Evolutionary conservation across 1,284 basidiomycete species (phyloP).

Genomic region (Trichosporon ovoides): DNA sequence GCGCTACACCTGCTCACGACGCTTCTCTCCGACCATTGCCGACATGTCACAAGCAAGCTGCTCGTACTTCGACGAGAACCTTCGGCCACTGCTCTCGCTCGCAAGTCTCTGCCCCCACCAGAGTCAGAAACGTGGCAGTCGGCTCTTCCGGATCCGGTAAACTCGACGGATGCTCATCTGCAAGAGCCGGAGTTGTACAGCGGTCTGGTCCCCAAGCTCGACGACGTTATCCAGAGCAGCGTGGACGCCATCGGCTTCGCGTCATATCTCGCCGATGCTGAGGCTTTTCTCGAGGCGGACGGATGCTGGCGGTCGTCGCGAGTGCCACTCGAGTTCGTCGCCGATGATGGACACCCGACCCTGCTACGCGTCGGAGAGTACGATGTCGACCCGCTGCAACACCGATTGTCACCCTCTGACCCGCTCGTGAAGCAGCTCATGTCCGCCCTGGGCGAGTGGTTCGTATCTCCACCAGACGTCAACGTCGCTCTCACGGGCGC

Average conservation of each 20-base stretch:
- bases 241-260: constrained; percentile 76
- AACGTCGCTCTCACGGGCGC: constrained; percentile 85
- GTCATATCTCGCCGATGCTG: constrained; percentile 37
- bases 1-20: constrained; percentile 74
- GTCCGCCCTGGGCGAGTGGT: constrained; percentile 67
- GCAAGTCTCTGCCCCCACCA: constrained; percentile 21
- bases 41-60: constrained; percentile 60
- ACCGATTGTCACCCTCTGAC: constrained; percentile 70
- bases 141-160: constrained; percentile 19
- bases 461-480: constrained; percentile 74
- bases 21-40: constrained; percentile 65
- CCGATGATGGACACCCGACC: constrained; percentile 23
- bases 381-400: constrained; percentile 40
- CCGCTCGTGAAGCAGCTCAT: constrained; percentile 68
- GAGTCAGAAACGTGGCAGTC: not conserved
- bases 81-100: constrained; percentile 49
- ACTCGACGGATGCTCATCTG: constrained; percentile 26
- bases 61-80: constrained; percentile 65
- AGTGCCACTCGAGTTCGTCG: constrained; percentile 23
- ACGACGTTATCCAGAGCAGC: constrained; percentile 60
- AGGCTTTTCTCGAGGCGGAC: constrained; percentile 28
- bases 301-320: constrained; percentile 27
- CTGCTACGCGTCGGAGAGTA: constrained; percentile 18
- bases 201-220: constrained; percentile 70
- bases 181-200: constrained; percentile 62